phyloP scores from a whole-genome alignment of 148 eudicot species.

The Chenopodium formosanum region DNA sequence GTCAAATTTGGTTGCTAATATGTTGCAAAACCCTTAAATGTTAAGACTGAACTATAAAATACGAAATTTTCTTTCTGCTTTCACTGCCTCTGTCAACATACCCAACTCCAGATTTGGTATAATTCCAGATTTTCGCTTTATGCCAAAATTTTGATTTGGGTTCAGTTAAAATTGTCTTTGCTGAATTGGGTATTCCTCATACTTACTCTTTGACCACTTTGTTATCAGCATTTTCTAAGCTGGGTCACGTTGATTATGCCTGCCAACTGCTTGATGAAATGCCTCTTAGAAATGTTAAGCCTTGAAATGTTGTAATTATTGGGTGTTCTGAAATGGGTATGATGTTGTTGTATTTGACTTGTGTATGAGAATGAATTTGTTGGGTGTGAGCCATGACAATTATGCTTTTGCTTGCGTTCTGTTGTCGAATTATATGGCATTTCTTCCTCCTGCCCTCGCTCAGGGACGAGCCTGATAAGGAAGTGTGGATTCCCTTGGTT shows the following conservation, averaged over 20 bases:
- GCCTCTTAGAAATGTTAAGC: conserved; percentile 46
- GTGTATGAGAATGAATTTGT: conserved; percentile 52
- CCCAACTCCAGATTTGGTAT: conserved; percentile 29
- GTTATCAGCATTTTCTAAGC: conserved; percentile 63
- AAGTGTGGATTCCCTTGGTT: too few relatives aligned
- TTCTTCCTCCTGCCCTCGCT: too few relatives aligned
- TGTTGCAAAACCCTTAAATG: too few relatives aligned
- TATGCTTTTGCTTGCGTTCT: conserved; percentile 69
- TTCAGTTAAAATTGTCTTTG: conserved; percentile 46
- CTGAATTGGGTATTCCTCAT: conserved; percentile 61
- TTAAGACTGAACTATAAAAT: too few relatives aligned
- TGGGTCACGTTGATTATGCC: conserved; percentile 55
- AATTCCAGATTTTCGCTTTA: conserved; percentile 48
- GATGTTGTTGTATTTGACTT: conserved; percentile 41
- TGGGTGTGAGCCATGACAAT: conserved; percentile 59
- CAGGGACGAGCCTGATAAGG: too few relatives aligned
- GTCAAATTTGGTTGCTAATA: too few relatives aligned
- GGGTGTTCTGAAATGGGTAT: conserved; percentile 57
- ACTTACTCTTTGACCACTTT: conserved; percentile 76
- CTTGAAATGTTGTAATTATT: conserved; percentile 81
- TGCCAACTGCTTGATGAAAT: conserved; percentile 55
- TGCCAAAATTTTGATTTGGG: conserved; percentile 49
- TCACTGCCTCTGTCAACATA: conserved; percentile 50
- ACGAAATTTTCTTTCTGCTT: conserved; percentile 28
- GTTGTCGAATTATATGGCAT: conserved; percentile 25